Conservation (phyloP, 768 basidiomycete species). For the Trametes maxima region DNA sequence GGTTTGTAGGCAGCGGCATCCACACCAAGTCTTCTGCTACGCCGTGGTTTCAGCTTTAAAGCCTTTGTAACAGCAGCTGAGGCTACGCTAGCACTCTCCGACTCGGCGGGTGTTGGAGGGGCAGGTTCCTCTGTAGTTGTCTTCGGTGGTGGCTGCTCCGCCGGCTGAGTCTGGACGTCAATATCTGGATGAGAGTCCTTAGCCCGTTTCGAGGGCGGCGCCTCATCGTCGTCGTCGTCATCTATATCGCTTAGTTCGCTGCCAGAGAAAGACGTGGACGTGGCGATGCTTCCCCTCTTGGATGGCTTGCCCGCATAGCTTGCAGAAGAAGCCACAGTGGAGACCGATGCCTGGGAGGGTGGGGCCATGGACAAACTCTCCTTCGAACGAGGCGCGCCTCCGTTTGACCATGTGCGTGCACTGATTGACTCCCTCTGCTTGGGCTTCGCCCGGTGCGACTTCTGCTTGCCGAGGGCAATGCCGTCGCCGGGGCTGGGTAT, state of each 20-base stretch:
- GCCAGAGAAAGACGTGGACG: slow-evolving; percentile 14
- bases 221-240: slow-evolving; percentile 18
- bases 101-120: neutral
- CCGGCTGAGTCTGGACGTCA: neutral
- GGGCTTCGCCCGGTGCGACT: slow-evolving; percentile 2
- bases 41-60: slow-evolving; percentile 2
- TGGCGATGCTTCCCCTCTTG: slow-evolving; percentile 9
- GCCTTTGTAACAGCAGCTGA: neutral
- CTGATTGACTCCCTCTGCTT: slow-evolving; percentile 16
- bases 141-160: neutral
- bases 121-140: neutral
- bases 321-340: slow-evolving; percentile 14
- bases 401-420: slow-evolving; percentile 9
- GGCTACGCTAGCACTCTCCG: neutral
- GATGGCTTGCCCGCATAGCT: slow-evolving; percentile 10
- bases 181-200: neutral
- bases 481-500: slow-evolving; percentile 52
- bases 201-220: slow-evolving; percentile 7
- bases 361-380: slow-evolving; percentile 5
- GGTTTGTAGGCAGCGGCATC: slow-evolving; percentile 45
- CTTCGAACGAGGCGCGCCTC: neutral
- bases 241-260: slow-evolving; percentile 26
- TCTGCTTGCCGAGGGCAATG: slow-evolving; percentile 1
- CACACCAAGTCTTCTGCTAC: slow-evolving; percentile 34
- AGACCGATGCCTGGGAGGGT: slow-evolving; percentile 17